Conservation (phyloP, 768 basidiomycete genomes). For the Boletus sp. region DNA sequence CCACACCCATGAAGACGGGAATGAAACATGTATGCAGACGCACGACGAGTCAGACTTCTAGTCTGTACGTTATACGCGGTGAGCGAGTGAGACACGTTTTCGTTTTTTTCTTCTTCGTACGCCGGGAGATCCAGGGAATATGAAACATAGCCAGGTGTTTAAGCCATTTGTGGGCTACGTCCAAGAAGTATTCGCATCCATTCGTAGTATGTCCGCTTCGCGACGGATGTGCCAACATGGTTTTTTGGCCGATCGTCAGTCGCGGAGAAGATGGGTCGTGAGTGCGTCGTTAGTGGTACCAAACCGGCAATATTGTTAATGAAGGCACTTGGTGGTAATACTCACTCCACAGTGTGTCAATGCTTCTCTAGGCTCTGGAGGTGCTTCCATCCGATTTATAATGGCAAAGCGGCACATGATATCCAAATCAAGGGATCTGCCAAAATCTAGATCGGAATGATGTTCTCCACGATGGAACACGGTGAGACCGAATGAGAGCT, state of each 20-base stretch:
- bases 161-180: slow-evolving; percentile 1
- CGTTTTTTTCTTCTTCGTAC: not conserved
- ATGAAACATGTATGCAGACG: slow-evolving; percentile 3
- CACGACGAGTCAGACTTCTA: not conserved
- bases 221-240: not conserved
- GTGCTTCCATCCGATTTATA: not conserved
- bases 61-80: not conserved
- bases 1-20: slow-evolving; percentile 3
- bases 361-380: not conserved
- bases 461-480: not conserved
- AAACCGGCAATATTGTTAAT: not conserved
- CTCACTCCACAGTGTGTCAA: slow-evolving; percentile 14
- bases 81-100: not conserved
- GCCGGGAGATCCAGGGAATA: not conserved
- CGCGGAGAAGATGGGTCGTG: slow-evolving; percentile 7
- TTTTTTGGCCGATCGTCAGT: slow-evolving; percentile 5
- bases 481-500: not conserved
- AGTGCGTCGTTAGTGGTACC: not conserved
- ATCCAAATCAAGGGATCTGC: not conserved
- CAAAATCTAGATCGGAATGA: not conserved
- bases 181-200: not conserved
- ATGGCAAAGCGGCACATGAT: not conserved
- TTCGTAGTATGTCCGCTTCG: not conserved
- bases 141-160: not conserved
- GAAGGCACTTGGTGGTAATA: slow-evolving; percentile 5